Conservation (phyloP, 2,329 filamentous ascomycete genomes). For the Neoscytalidium dimidiatum region DNA sequence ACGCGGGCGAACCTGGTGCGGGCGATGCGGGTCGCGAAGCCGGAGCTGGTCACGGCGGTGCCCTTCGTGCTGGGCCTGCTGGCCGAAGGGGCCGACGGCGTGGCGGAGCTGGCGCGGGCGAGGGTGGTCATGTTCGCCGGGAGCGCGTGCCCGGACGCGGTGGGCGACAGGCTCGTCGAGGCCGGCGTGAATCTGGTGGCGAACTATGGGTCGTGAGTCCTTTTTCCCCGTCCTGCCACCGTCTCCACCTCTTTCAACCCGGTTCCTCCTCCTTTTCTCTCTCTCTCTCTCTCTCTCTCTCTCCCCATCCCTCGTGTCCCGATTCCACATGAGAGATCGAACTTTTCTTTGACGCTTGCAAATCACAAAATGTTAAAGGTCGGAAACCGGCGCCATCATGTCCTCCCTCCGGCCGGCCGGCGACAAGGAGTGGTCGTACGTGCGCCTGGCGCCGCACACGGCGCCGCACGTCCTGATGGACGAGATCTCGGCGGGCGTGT, state of each 20-base stretch:
- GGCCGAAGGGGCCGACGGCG: constrained; percentile 58
- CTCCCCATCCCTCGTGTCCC: background rate
- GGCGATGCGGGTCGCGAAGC: constrained; percentile 29
- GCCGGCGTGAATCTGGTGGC: constrained; percentile 57
- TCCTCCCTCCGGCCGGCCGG: constrained; percentile 56
- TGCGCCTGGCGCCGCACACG: constrained; percentile 45
- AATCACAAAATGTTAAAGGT: background rate
- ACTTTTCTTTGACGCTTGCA: constrained; percentile 37
- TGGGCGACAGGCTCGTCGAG: constrained; percentile 56
- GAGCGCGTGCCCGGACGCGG: constrained; percentile 58
- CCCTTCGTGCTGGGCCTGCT: constrained; percentile 66
- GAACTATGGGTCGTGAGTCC: constrained; percentile 54
- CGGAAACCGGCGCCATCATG: constrained; percentile 50
- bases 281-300: background rate
- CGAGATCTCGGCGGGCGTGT: constrained; percentile 36
- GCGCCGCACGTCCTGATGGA: constrained; percentile 41
- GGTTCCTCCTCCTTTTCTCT: background rate
- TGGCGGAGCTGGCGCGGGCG: constrained; percentile 47
- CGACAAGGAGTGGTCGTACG: constrained; percentile 63
- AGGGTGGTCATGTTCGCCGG: constrained; percentile 61
- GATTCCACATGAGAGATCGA: constrained; percentile 31
- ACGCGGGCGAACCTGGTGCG: constrained; percentile 30
- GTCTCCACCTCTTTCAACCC: background rate
- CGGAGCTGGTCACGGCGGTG: constrained; percentile 61
- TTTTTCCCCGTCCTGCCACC: background rate